Base-by-base conservation (phyloP, 78 protist species). In the Creolimax fragrantissima region DNA sequence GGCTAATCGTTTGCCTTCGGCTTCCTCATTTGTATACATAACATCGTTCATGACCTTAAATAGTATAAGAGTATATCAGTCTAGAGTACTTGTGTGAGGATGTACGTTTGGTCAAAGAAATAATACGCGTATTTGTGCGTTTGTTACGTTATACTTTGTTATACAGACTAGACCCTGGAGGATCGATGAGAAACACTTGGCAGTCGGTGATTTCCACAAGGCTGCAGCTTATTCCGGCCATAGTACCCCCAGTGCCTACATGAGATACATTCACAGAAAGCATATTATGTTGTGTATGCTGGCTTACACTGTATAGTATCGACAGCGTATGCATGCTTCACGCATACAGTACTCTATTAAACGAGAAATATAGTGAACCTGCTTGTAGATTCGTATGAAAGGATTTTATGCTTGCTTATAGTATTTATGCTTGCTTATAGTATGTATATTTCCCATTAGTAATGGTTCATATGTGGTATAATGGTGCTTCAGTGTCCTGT, bases 201-300 rank as follows among this genome's bases (percentile, higher is more conserved):
- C 89, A 4, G 6, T 4, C 11, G 37, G 43, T 43, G 41, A 3
- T 35, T 24, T 85, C 89, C 45, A 93, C 92, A 35, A 96, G 88
- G 35, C n/a, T 74, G 88, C 89, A 44, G 42, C 95, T 81, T 41
- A 96, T 94, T 35, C 97, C 97, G 0, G 95, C 96, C 35, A 96
- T 3, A 3, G 97, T 96, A 39, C 97, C 97, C 5, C 97, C 97
- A 2, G 97, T 96, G 41, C 97, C 90, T 83, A 24, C 42, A 24
- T 6, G 37, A 83, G 35, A 83, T 11, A 47, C 74, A 24, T 24
- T 47, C 74, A 47, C 74, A 47, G 74, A 7, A 47, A 7, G 11
- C 74, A 47, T 47, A 47, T 47, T 47, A 47, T 47, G 11, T 47
- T 47, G 11, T 47, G 11, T 11, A 58, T 24, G 1, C 24, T 24